A percentile compares a stretch with the other conserved stretches of the same genome.
phyloP scores from a whole-genome alignment of 208 protist genomes.

The Leishmania guyanensis region DNA sequence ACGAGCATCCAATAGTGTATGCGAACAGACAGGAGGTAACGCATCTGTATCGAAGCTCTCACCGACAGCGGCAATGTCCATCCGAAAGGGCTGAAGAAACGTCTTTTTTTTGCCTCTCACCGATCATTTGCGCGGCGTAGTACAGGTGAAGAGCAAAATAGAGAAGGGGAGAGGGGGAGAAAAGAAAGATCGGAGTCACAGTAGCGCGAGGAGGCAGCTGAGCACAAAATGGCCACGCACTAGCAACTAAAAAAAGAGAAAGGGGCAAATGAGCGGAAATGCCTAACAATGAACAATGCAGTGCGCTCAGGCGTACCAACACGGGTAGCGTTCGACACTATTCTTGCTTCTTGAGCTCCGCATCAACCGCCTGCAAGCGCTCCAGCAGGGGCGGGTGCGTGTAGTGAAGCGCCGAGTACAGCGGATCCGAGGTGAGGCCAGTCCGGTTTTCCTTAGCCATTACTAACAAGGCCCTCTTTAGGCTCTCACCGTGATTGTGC shows the following conservation, averaged over 20 bases:
- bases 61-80: background rate
- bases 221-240: background rate
- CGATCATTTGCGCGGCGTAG: background rate
- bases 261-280: too few relatives aligned
- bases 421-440: slow-evolving; percentile 59
- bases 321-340: background rate
- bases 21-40: background rate
- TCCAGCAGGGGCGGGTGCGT: slow-evolving; percentile 78
- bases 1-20: background rate
- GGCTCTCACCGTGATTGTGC: slow-evolving; percentile 40
- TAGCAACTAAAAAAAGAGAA: background rate
- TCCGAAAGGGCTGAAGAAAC: background rate
- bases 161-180: too few relatives aligned
- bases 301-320: background rate
- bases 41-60: background rate
- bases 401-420: slow-evolving; percentile 73
- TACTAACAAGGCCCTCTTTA: slow-evolving; percentile 54
- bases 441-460: slow-evolving; percentile 71
- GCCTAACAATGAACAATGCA: background rate
- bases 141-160: background rate
- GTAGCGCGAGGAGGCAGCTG: background rate
- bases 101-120: background rate
- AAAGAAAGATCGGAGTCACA: background rate
- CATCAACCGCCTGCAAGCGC: slow-evolving; percentile 71
- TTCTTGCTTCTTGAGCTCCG: slow-evolving; percentile 43